A percentile compares a stretch with the other conserved stretches of the same genome.
phyloP scores from a whole-genome alignment of 805 yeast species.

The Blastobotrys attinorum region DNA sequence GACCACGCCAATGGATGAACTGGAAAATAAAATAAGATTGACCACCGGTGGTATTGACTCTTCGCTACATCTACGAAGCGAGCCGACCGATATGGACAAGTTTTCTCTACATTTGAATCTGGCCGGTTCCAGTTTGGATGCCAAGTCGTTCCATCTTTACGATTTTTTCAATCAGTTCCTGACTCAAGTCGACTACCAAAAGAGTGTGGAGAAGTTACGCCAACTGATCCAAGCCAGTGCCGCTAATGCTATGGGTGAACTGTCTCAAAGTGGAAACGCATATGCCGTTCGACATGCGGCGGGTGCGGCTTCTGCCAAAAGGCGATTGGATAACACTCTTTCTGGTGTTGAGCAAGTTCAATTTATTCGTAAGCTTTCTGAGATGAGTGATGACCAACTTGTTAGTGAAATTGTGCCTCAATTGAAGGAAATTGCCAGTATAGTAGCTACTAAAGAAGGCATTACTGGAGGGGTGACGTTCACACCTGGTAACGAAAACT shows the following conservation, averaged over 20 bases:
- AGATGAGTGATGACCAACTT: conserved; percentile 40
- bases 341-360: conserved; percentile 73
- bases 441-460: conserved; percentile 12
- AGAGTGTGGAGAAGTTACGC: conserved; percentile 56
- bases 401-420: conserved; percentile 56
- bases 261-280: conserved; percentile 84
- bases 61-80: conserved; percentile 37
- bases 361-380: conserved; percentile 54
- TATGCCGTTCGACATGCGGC: conserved; percentile 70
- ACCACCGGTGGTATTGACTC: conserved; percentile 80
- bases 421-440: conserved; percentile 31
- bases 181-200: conserved; percentile 52
- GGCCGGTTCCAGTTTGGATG: conserved; percentile 62
- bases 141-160: conserved; percentile 52
- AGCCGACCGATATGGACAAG: conserved; percentile 34
- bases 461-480: conserved; percentile 22
- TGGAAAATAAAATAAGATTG: conserved; percentile 77
- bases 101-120: conserved; percentile 43
- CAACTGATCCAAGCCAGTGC: conserved; percentile 66
- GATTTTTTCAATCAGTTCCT: conserved; percentile 65
- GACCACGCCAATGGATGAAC: conserved; percentile 58
- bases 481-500: conserved; percentile 40
- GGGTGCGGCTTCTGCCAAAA: conserved; percentile 49
- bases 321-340: conserved; percentile 53
- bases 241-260: conserved; percentile 66